Percentiles rank a stretch among this genome's conserved stretches.
Evolutionary conservation across 768 basidiomycete species (phyloP).

Genomic region (Boletellus ananas): DNA sequence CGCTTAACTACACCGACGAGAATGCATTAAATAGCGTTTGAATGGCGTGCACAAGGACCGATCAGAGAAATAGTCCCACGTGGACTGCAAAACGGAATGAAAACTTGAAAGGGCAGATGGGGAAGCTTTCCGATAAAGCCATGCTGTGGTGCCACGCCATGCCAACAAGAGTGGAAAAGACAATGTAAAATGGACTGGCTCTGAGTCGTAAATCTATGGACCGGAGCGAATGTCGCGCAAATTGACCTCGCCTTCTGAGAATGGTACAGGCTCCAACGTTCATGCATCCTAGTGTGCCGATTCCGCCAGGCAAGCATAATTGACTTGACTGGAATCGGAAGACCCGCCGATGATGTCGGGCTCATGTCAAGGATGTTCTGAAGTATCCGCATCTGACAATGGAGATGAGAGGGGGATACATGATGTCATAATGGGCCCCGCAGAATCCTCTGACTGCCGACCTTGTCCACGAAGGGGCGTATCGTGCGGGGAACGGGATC

Average conservation of each 20-base stretch:
- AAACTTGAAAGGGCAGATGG: not conserved
- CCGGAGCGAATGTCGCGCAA: conserved; percentile 11
- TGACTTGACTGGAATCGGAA: conserved; percentile 9
- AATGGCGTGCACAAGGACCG: conserved; percentile 2
- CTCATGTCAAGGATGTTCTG: conserved; percentile 37
- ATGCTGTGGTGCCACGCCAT: not conserved
- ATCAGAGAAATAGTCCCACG: not conserved
- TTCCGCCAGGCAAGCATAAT: conserved; percentile 5
- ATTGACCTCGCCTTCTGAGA: conserved; percentile 20
- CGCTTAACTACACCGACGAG: no score
- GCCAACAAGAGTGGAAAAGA: conserved; percentile 14
- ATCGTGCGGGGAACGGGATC: conserved; percentile 3
- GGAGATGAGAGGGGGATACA: conserved; percentile 26
- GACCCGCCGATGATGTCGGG: conserved; percentile 40
- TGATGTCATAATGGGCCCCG: conserved; percentile 17
- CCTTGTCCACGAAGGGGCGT: conserved; percentile 4
- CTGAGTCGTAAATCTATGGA: conserved; percentile 21
- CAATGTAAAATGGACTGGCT: conserved; percentile 13
- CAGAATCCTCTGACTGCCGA: conserved; percentile 5
- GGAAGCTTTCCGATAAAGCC: not conserved
- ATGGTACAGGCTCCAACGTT: conserved; percentile 14
- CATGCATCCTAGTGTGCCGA: conserved; percentile 9
- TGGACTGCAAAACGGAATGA: no score
- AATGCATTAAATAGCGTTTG: conserved; percentile 4
- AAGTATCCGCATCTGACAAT: conserved; percentile 21